phyloP scores from a whole-genome alignment of 257 asterid genomes.

The Apocynum venetum region DNA sequence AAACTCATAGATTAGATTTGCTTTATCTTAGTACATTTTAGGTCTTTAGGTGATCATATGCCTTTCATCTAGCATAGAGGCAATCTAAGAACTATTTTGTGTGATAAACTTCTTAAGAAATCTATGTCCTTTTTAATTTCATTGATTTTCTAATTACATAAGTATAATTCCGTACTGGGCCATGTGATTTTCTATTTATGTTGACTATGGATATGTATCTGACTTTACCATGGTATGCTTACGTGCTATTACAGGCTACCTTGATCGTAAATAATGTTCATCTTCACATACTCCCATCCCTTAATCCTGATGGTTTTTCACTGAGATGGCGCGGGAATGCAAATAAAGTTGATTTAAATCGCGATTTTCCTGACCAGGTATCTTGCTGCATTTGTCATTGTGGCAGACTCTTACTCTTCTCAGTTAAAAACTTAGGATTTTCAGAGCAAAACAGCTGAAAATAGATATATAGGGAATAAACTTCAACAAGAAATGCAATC shows the following conservation, averaged over 20 bases:
- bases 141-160: not conserved
- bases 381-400: conserved; percentile 18
- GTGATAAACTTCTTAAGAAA: not conserved
- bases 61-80: not conserved
- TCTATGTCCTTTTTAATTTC: not conserved
- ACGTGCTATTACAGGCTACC: conserved; percentile 44
- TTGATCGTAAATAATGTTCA: conserved; percentile 63
- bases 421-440: not conserved
- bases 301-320: conserved; percentile 80
- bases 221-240: not conserved
- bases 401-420: not conserved
- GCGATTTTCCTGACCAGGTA: conserved; percentile 94
- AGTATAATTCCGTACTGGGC: not conserved
- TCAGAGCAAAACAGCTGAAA: not conserved
- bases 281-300: conserved; percentile 83
- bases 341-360: conserved; percentile 66
- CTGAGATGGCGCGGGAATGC: conserved; percentile 67
- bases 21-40: not conserved
- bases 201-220: conserved; percentile 2
- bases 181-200: not conserved
- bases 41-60: not conserved
- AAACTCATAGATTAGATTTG: not conserved
- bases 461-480: not conserved
- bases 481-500: not conserved
- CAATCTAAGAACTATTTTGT: not conserved